Percentiles rank a stretch among this genome's conserved stretches.
phyloP scores from a whole-genome alignment of 2,329 filamentous ascomycete genomes.

The Aspergillus fischeri region DNA sequence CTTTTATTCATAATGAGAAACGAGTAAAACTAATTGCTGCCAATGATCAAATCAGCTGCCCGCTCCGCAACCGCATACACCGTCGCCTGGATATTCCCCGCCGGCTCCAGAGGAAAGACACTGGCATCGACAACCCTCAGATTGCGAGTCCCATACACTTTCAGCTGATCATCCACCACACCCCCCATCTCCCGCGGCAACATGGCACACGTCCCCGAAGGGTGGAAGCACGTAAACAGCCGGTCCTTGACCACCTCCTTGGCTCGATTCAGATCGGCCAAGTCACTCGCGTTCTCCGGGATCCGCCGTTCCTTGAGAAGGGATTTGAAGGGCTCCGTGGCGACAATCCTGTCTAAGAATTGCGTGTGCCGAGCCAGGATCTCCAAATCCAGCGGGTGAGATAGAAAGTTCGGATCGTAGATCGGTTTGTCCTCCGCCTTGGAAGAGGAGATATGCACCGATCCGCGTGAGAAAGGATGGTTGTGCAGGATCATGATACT shows the following conservation, averaged over 20 bases:
- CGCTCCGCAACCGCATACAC: conserved; percentile 36
- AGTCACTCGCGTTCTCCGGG: conserved; percentile 4
- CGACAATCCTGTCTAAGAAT: conserved; percentile 19
- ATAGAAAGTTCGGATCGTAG: conserved; percentile 45
- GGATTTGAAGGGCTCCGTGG: conserved; percentile 15
- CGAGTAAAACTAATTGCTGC: too few species aligned
- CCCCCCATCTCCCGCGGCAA: conserved; percentile 22
- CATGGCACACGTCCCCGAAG: conserved; percentile 32
- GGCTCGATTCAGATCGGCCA: conserved; percentile 13
- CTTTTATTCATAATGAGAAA: too few species aligned
- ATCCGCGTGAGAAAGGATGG: conserved; percentile 33
- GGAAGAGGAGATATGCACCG: conserved; percentile 27
- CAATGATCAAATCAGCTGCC: conserved; percentile 24
- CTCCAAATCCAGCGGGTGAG: conserved; percentile 40
- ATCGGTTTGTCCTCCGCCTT: conserved; percentile 33
- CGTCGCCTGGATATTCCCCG: conserved; percentile 34
- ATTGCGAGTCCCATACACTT: conserved; percentile 27
- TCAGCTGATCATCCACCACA: conserved; percentile 25
- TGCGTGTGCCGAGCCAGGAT: conserved; percentile 33
- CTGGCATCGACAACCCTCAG: conserved; percentile 35
- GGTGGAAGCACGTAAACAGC: conserved; percentile 25
- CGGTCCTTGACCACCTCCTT: conserved; percentile 20
- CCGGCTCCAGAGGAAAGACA: conserved; percentile 32
- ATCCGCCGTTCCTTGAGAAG: conserved; percentile 14
- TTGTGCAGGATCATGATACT: conserved; percentile 16